Conservation (phyloP, 176 grass and related monocot genomes). For the Zoysia pacifica region DNA sequence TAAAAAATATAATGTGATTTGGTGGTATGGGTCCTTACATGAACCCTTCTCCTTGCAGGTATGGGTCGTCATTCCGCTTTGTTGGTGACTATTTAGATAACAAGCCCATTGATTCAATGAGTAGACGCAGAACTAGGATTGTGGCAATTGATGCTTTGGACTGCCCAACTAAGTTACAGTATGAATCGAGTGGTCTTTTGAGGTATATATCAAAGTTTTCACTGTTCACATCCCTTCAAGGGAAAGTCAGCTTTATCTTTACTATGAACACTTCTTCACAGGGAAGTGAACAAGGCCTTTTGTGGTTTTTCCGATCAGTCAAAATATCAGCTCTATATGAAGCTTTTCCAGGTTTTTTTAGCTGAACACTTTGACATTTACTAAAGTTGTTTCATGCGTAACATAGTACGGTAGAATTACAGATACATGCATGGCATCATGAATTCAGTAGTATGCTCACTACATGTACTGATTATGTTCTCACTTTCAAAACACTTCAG, state of each 20-base stretch:
- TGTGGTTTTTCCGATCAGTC: slow-evolving; percentile 74
- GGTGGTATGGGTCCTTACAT: background rate
- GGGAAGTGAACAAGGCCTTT: slow-evolving; percentile 90
- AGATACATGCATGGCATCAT: background rate
- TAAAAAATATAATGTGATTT: too few relatives aligned
- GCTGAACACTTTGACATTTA: too few relatives aligned
- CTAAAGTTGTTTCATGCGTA: background rate
- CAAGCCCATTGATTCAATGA: slow-evolving; percentile 67
- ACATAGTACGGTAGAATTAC: background rate
- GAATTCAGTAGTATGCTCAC: background rate
- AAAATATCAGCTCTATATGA: slow-evolving; percentile 43
- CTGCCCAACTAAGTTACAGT: slow-evolving; percentile 62
- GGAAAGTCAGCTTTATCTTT: background rate
- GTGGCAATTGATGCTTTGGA: slow-evolving; percentile 87
- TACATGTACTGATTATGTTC: slow-evolving; percentile 13
- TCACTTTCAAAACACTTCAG: slow-evolving; percentile 23
- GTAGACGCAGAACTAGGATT: slow-evolving; percentile 77
- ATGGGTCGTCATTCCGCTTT: slow-evolving; percentile 83
- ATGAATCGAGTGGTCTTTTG: slow-evolving; percentile 59
- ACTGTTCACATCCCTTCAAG: background rate
- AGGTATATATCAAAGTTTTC: slow-evolving; percentile 42
- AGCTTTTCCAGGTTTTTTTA: slow-evolving; percentile 53
- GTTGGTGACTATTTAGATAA: slow-evolving; percentile 70
- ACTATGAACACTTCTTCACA: slow-evolving; percentile 21
- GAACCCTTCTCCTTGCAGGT: slow-evolving; percentile 44